Percentiles rank a stretch among this genome's conserved stretches.
phyloP scores from a whole-genome alignment of 208 protist genomes.

The Trypanosoma melophagium region DNA sequence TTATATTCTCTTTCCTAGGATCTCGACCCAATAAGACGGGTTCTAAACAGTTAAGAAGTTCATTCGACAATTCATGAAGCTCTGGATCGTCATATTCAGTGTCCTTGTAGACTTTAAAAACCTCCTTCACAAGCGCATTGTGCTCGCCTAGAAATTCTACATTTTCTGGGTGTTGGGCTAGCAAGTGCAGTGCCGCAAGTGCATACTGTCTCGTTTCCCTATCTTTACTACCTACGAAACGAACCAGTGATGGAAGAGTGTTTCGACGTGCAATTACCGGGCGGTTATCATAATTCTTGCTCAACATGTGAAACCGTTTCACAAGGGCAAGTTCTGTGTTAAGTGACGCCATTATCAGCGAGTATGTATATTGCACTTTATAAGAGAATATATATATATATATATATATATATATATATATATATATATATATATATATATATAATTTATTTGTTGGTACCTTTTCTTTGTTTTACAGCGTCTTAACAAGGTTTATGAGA shows the following conservation, averaged over 20 bases:
- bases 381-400: not conserved
- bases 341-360: constrained; percentile 49
- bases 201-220: constrained; percentile 72
- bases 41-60: constrained; percentile 50
- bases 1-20: constrained; percentile 35
- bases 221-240: constrained; percentile 82
- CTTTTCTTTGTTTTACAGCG: too few species aligned
- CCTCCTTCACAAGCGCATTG: constrained; percentile 40
- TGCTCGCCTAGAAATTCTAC: constrained; percentile 64
- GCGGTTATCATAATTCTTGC: constrained; percentile 72
- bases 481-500: too few species aligned
- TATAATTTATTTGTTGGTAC: constrained; percentile 1
- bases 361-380: too few species aligned
- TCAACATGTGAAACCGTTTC: constrained; percentile 73
- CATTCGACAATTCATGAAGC: constrained; percentile 52
- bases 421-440: not conserved
- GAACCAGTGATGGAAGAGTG: constrained; percentile 75
- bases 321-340: constrained; percentile 80
- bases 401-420: not conserved
- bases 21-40: constrained; percentile 48
- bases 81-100: constrained; percentile 80
- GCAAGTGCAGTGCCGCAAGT: constrained; percentile 64
- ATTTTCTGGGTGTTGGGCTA: constrained; percentile 88
- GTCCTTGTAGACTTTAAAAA: constrained; percentile 73
- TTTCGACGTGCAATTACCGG: constrained; percentile 81